Base-by-base conservation (phyloP, 331 rosid species). In the Acacia concinna region DNA sequence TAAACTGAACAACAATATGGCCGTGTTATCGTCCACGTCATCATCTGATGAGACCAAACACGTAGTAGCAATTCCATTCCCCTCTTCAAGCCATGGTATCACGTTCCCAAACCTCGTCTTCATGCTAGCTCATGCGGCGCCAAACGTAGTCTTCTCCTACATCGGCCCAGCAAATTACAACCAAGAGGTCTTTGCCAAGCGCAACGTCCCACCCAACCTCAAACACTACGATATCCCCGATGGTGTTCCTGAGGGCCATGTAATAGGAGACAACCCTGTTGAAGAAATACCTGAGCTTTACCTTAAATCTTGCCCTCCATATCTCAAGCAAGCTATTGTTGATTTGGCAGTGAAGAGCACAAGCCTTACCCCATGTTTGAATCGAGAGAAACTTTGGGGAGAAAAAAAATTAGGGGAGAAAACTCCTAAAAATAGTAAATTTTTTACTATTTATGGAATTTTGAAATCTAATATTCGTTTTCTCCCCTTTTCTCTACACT, bases 1-100 rank as follows among this genome's bases (percentile, higher is more conserved):
- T 20, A 2, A 51, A 51, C 57, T 4, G n/a, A n/a, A n/a, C 25
- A 51, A 20, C 27, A 75, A 23, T 12, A 57, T 59, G 66, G 20
- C 34, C 2, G 4, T 59, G n/a, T n/a, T n/a, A n/a, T n/a, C n/a
- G n/a, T n/a, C n/a, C n/a, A n/a, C n/a, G 21, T 15, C 52, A 51
- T 5, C 13, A 51, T 51, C 27, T 1, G 66, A 59, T 28, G 35
- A 59, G 15, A 59, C 3, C 20, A 59, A 59, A 6, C 66, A 59
- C 66, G 66, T 59, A 12, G 35, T 18, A 12, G 66, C 28, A 4
- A 66, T 84, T 47, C 64, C 27, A n/a, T 86, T 84, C 27, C 90
- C 90, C 20, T 81, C 78, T 41, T 79, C 63, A 2, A 84, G 87
- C 82, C 87, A 86, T 59, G 76, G 84, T 17, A 2, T 41, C 8